Conservation (phyloP, 495 filamentous ascomycete genomes). For the Amniculicola lignicola region DNA sequence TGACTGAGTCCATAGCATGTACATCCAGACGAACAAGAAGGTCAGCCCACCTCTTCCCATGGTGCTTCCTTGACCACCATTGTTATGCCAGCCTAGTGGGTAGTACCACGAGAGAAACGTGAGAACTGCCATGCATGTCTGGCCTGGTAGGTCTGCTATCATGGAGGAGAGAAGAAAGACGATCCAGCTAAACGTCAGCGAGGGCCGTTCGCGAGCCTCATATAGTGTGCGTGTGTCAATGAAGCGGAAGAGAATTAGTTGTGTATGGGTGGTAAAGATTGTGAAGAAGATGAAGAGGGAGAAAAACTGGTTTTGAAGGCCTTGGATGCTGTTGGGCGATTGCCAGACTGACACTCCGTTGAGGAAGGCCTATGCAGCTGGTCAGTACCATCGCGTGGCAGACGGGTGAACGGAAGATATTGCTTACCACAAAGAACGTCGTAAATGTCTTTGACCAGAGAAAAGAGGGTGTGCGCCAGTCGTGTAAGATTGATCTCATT, state of each 20-base stretch:
- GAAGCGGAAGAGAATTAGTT: constrained; percentile 86
- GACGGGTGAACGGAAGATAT: no score
- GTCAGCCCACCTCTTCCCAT: constrained; percentile 60
- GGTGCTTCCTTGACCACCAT: constrained; percentile 58
- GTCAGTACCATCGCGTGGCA: no score
- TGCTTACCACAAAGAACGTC: not conserved
- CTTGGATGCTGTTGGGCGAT: constrained; percentile 32
- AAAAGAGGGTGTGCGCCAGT: constrained; percentile 82
- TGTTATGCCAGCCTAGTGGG: constrained; percentile 70
- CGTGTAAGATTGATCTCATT: constrained; percentile 72
- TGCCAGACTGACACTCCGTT: constrained; percentile 79
- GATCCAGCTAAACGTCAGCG: constrained; percentile 78
- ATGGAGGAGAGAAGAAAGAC: constrained; percentile 54
- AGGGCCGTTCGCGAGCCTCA: constrained; percentile 80
- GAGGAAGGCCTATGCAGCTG: constrained; percentile 54
- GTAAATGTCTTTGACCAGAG: constrained; percentile 63
- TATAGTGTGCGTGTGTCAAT: constrained; percentile 74
- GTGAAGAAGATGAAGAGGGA: constrained; percentile 78
- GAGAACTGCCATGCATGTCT: constrained; percentile 67
- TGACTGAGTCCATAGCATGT: constrained; percentile 52
- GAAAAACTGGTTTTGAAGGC: constrained; percentile 63
- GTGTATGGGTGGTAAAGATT: constrained; percentile 69
- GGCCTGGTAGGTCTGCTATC: constrained; percentile 36
- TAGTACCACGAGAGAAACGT: constrained; percentile 75
- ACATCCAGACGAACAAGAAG: constrained; percentile 55